Base-by-base conservation (phyloP, 2,329 filamentous ascomycete genomes). In the Metarhizium sp. region DNA sequence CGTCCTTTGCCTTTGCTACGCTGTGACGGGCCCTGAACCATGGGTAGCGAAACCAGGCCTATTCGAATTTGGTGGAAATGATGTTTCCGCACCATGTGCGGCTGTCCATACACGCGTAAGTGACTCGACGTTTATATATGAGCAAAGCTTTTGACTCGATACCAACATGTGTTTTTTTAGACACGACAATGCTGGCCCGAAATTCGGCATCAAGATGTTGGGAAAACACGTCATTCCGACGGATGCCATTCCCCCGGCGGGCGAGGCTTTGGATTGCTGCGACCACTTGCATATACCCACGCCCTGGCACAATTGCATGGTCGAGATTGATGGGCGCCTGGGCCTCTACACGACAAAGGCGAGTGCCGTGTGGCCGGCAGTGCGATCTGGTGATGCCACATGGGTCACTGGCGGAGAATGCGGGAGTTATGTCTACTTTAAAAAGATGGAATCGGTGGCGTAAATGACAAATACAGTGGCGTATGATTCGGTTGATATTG, bases 41-140 rank as follows among this genome's bases (percentile, higher is more conserved):
- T 2, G 0, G 25, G 13, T 52, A 65, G 65, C 66, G 74, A 7
- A 77, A 77, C 58, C 73, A 76, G 56, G 73, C 73, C 10, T 77
- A 77, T 57, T 76, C 74, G 2, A 76, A 76, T 51, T 65, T 77
- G 14, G 67, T 75, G n/a, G 73, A 76, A 62, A 60, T 75, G 3
- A 59, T 76, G 2, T 71, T 75, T 57, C 75, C 75, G 1, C 69
- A 73, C 56, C 69, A 73, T 54, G 65, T 78, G 46, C 72, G 74
- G n/a, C 66, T 77, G 0, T 76, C 73, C 0, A 77, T 77, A 50
- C 75, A 77, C 55, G 73, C 74, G 55, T 74, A 74, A 49, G 62
- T 54, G 36, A 3, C 36, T 14, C 6, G 6, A 6, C 5, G 25
- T 25, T 3, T 3, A 25, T 25, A 1, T 25, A 25, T 25, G 25